Percentiles rank a stretch among this genome's conserved stretches.
Conservation (phyloP, 768 basidiomycete genomes). For the Amanita jacksonii region DNA sequence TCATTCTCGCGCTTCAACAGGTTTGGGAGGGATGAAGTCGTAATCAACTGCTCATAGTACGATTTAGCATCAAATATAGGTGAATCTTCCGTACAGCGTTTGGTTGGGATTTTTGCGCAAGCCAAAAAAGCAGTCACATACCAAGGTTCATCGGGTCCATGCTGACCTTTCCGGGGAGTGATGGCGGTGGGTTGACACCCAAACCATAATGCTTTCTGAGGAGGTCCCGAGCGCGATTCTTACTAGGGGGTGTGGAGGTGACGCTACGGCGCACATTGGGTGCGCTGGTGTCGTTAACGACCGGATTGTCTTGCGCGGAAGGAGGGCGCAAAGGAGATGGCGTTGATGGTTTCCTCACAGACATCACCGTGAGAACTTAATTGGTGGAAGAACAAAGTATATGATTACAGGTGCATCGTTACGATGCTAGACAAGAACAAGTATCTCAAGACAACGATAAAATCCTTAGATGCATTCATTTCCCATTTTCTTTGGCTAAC, state of each 20-base stretch:
- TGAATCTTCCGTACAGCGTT: constrained; percentile 45
- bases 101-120: too few species aligned
- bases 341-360: constrained; percentile 13
- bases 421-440: neutral
- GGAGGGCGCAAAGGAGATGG: constrained; percentile 37
- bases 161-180: constrained; percentile 40
- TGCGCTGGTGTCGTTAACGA: constrained; percentile 14
- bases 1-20: constrained; percentile 80
- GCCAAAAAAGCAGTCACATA: constrained; percentile 14
- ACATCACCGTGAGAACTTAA: constrained; percentile 7
- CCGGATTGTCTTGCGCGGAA: constrained; percentile 21
- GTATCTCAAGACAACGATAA: constrained; percentile 5
- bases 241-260: constrained; percentile 27
- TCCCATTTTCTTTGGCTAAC: constrained; percentile 24
- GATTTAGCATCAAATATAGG: constrained; percentile 72
- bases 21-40: constrained; percentile 62
- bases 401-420: neutral
- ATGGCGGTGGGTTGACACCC: constrained; percentile 61
- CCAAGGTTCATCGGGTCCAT: constrained; percentile 81
- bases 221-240: constrained; percentile 63
- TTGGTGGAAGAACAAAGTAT: neutral
- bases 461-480: neutral
- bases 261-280: constrained; percentile 16
- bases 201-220: constrained; percentile 84
- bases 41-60: constrained; percentile 83